Evolutionary conservation across 1,139 yeast genomes (phyloP).

Genomic region (Nakaseomyces kungkrabaensis): DNA sequence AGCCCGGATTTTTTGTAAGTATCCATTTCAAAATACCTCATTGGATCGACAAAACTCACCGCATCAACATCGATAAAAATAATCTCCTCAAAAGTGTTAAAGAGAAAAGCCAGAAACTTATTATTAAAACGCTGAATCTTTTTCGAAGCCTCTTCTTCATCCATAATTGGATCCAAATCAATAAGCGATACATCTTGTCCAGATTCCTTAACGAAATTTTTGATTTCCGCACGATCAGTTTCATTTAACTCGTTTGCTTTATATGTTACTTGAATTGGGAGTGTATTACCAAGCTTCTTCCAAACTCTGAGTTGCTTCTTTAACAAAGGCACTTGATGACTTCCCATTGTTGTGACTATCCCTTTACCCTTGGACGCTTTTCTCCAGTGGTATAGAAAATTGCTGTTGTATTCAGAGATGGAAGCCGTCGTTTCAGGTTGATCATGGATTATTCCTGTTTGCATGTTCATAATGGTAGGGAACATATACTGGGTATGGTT

Average conservation of each 20-base stretch:
- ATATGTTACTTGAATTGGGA: slow-evolving; percentile 10
- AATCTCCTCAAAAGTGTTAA: slow-evolving; percentile 40
- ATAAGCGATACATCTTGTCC: slow-evolving; percentile 5
- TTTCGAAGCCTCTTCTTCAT: background rate
- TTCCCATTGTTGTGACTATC: slow-evolving; percentile 8
- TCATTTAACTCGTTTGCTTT: slow-evolving; percentile 4
- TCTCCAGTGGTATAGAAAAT: slow-evolving; percentile 7
- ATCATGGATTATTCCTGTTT: background rate
- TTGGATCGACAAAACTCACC: slow-evolving; percentile 33
- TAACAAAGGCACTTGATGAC: slow-evolving; percentile 1
- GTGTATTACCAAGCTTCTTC: slow-evolving; percentile 4
- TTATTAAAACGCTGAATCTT: slow-evolving; percentile 1
- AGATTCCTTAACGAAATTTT: slow-evolving; percentile 3
- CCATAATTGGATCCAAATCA: slow-evolving; percentile 1
- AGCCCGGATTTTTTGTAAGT: slow-evolving; percentile 35
- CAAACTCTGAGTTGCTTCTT: slow-evolving; percentile 5
- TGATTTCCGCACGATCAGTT: slow-evolving; percentile 1
- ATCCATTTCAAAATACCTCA: slow-evolving; percentile 31
- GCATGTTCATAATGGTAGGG: slow-evolving; percentile 3
- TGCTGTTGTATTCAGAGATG: slow-evolving; percentile 4
- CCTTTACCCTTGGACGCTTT: slow-evolving; percentile 8
- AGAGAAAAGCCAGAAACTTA: slow-evolving; percentile 22
- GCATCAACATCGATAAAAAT: slow-evolving; percentile 45
- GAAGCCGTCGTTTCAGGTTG: background rate
- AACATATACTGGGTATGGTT: background rate